Base-by-base conservation (phyloP, 179 eudicot species). In the Beta macrorhiza region DNA sequence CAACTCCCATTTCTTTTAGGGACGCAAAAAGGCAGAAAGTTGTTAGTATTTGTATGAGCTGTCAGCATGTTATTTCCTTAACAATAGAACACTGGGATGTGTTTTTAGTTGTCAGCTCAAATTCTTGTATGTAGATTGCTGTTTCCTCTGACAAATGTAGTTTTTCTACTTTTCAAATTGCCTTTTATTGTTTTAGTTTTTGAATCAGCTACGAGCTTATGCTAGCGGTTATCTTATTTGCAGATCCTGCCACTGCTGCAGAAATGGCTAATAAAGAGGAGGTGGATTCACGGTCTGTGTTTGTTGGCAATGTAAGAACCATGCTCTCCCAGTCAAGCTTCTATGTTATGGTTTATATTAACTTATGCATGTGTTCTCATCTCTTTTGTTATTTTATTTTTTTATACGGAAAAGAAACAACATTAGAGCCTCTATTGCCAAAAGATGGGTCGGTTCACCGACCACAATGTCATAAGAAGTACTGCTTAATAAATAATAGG, bases 271-370 rank as follows among this genome's bases (percentile, higher is more conserved):
- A 80, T 76, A 85, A 75, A 71, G 90, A 88, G 76, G 90, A 88
- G 79, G 88, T 88, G 22, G 90, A 88, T 80, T 55, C 84, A 7
- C 90, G 90, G 0, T 88, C 90, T 37, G 90, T 88, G 67, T 88
- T 79, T 79, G 90, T 88, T 86, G 89, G 90, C 79, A 88, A 88
- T 88, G 90, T 88, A 82, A 88, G 90, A 73, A 67, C 9, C 15
- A 9, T 12, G 1, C 16, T 53, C 29, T 42, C 58, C n/a, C 10
- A 14, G 19, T 57, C 5, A 25, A 17, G 20, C 51, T 25, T 62
- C 8, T 70, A 4, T 32, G 16, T 51, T 64, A 15, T 61, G 82
- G 20, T 4, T 42, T 52, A 2, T 42, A 59, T 25, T 25, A 25
- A 25, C 25, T 25, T 25, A 25, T 25, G 25, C 25, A 25, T 25